These are phyloP conservation scores for Phaeotremella skinneri DNA, from an alignment of 768 basidiomycete genomes.

Conservation along the genomic window DNA sequence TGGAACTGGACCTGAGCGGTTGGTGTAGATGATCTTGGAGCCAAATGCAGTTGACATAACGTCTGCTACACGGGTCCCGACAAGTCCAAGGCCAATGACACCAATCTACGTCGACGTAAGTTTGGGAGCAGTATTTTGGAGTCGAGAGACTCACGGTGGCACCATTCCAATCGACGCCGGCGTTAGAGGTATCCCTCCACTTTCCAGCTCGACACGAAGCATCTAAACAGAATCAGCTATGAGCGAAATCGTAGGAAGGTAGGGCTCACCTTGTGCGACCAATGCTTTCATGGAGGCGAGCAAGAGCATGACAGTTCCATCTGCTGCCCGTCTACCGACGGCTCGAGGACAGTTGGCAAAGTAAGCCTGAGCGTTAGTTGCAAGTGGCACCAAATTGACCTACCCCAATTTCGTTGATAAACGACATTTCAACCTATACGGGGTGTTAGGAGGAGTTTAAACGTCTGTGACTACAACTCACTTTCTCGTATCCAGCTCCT, in stretches of 20 bases:
- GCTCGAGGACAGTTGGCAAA: conserved; percentile 18
- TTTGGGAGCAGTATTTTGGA: not conserved
- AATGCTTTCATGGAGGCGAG: conserved; percentile 8
- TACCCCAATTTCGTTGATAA: conserved; percentile 22
- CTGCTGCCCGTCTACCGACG: conserved; percentile 20
- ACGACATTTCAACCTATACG: conserved; percentile 42
- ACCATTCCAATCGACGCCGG: not conserved
- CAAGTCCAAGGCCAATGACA: conserved; percentile 49
- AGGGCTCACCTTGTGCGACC: not conserved
- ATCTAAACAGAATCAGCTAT: not conserved
- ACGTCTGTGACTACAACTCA: conserved; percentile 4
- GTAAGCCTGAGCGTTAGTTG: not conserved
- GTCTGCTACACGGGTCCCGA: conserved; percentile 35
- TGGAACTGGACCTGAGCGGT: conserved; percentile 35
- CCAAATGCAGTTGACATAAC: conserved; percentile 41
- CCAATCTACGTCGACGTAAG: conserved; percentile 29
- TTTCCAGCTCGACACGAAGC: conserved; percentile 9
- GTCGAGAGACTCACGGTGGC: not conserved
- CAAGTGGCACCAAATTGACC: conserved; percentile 3
- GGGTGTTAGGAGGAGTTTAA: not conserved
- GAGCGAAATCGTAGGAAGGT: conserved; percentile 22
- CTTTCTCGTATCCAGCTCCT: conserved; percentile 40
- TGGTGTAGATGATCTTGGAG: conserved; percentile 45
- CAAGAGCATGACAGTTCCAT: conserved; percentile 16
- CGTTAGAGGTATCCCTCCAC: not conserved